Conservation (phyloP, 495 filamentous ascomycete genomes). For the Parmelia sp. region DNA sequence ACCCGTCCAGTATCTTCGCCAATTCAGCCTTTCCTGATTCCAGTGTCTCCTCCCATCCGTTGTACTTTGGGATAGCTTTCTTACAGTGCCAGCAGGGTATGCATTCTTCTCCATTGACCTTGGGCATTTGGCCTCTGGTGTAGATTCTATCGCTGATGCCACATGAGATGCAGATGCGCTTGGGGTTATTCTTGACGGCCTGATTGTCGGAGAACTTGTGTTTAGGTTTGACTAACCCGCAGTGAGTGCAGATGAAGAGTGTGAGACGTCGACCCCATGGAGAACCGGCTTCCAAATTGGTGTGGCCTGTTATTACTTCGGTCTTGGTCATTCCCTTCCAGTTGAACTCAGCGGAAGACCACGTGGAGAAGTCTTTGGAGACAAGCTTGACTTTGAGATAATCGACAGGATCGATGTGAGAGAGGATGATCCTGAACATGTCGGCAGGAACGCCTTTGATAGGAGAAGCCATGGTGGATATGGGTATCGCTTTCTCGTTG, state of each 20-base stretch:
- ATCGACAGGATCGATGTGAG: background rate
- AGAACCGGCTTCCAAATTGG: background rate
- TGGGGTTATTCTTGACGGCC: slow-evolving; percentile 1
- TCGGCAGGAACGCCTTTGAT: background rate
- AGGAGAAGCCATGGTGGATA: background rate
- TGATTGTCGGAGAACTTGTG: background rate
- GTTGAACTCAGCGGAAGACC: background rate
- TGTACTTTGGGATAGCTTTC: background rate
- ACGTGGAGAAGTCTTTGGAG: background rate
- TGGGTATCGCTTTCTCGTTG: background rate
- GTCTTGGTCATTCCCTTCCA: background rate
- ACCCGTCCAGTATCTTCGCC: background rate
- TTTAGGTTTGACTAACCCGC: background rate
- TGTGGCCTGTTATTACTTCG: background rate
- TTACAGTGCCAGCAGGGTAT: background rate
- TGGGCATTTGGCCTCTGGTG: background rate
- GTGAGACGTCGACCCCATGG: background rate
- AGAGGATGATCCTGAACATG: background rate
- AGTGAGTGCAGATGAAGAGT: background rate
- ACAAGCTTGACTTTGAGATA: slow-evolving; percentile 4
- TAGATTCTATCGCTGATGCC: background rate
- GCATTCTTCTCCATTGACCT: background rate
- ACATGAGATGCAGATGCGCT: slow-evolving; percentile 1
- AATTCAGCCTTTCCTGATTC: background rate
- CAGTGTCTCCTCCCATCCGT: background rate